Evolutionary conservation across 1,139 yeast genomes (phyloP).

Genomic region (Zygoascus sp.): DNA sequence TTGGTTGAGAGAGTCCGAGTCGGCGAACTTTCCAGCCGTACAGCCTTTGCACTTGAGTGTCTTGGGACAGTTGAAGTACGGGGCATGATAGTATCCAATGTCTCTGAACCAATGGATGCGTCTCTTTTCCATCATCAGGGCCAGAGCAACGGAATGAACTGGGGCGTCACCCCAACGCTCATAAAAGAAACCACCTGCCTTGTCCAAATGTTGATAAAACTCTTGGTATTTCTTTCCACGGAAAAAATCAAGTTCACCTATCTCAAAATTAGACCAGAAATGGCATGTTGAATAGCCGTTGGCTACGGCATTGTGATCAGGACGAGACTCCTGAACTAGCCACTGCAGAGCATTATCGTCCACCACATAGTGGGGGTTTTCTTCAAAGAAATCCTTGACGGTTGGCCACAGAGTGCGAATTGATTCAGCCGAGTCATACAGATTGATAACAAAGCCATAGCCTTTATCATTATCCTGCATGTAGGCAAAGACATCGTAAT

Average conservation of each 20-base stretch:
- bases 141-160: slow-evolving; percentile 71
- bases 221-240: slow-evolving; percentile 58
- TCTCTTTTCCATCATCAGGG: slow-evolving; percentile 63
- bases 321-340: slow-evolving; percentile 51
- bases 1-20: slow-evolving; percentile 43
- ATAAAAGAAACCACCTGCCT: slow-evolving; percentile 73
- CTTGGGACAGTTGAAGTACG: slow-evolving; percentile 70
- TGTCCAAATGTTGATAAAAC: slow-evolving; percentile 63
- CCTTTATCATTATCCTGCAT: slow-evolving; percentile 59
- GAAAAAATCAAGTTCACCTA: slow-evolving; percentile 76
- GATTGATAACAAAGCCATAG: slow-evolving; percentile 64
- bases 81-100: slow-evolving; percentile 71
- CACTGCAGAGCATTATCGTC: slow-evolving; percentile 67
- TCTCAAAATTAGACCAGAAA: slow-evolving; percentile 82
- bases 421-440: slow-evolving; percentile 66
- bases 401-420: slow-evolving; percentile 64
- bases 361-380: slow-evolving; percentile 57
- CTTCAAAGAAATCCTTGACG: slow-evolving; percentile 52
- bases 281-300: slow-evolving; percentile 81
- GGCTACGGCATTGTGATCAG: slow-evolving; percentile 46
- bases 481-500: slow-evolving; percentile 73
- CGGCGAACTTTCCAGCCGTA: slow-evolving; percentile 44
- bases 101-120: slow-evolving; percentile 86
- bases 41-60: slow-evolving; percentile 42
- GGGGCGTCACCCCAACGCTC: slow-evolving; percentile 96